Evolutionary conservation across 148 eudicot genomes (phyloP), one percentile per base, ranked within the genome.

Genomic region (Silene conica): DNA sequence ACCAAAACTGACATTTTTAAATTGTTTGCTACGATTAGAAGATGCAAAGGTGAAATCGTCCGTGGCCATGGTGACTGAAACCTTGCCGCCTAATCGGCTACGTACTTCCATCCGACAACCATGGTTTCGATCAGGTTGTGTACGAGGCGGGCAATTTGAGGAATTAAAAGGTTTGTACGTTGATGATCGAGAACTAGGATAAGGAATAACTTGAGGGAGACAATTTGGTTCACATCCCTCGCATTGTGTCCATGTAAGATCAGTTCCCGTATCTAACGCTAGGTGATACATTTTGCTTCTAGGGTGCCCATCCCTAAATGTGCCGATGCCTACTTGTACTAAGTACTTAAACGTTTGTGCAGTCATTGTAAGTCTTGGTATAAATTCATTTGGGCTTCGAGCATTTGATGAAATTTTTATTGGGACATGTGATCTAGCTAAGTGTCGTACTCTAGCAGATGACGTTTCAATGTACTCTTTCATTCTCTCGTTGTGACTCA

Each of bases 201-300:
- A 38, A 38, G 43, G 43, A 38, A 6, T 0, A 38, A 38, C 8
- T 38, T 38, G 43, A 9, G 8, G 43, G 43, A 38, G 7, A 9
- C 43, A 38, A 38, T 38, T 38, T 7, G 43, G 43, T 38, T 38
- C 43, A 38, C 41, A 70, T 21, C 64, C 74, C 22, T 77, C 71
- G 8, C 75, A 77, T 71, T 63, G 80, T n/a, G 57, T 71, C 80
- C 80, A 77, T 50, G 34, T 34, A 18, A 77, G 74, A 71, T 52
- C 43, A 14, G 75, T 77, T 18, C 43, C 74, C 0, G 63, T 71
- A 31, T 77, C 80, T 0, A 77, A 28, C 0, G 20, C 58, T 8
- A 77, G 46, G 63, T 70, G 71, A 18, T 28, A 19, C 13, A 20
- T 19, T 16, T 31, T 52, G 8, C 11, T 31, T 2, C 11, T 4